Conservation (phyloP, 441 rosid species). For the Populus hybrid region DNA sequence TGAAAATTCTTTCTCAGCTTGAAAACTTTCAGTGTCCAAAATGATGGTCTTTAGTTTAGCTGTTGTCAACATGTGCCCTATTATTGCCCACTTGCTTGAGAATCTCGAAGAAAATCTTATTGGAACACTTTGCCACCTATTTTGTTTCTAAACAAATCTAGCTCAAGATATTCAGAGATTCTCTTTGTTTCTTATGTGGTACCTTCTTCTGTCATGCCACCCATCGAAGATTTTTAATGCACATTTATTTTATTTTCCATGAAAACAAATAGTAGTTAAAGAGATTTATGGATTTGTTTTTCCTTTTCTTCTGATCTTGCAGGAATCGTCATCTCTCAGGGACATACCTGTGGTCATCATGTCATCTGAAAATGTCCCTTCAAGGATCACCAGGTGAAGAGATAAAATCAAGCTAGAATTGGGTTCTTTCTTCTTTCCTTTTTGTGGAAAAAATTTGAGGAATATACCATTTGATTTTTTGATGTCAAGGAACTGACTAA, state of each 20-base stretch:
- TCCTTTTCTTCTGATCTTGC: slow-evolving; percentile 8
- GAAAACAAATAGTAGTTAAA: background rate
- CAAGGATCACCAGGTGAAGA: slow-evolving; percentile 54
- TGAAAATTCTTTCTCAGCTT: background rate
- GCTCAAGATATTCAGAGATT: slow-evolving; percentile 24
- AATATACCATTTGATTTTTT: background rate
- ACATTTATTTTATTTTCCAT: background rate
- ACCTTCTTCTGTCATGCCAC: background rate
- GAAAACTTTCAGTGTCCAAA: background rate
- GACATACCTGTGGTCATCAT: slow-evolving; percentile 71
- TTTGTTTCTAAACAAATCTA: slow-evolving; percentile 12
- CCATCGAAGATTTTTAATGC: background rate
- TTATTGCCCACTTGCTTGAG: slow-evolving; percentile 26
- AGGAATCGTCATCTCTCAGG: slow-evolving; percentile 53
- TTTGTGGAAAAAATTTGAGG: background rate
- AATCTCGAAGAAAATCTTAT: slow-evolving; percentile 31
- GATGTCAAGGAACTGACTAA: background rate
- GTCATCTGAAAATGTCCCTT: slow-evolving; percentile 74
- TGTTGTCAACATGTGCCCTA: slow-evolving; percentile 5
- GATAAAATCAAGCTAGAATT: background rate
- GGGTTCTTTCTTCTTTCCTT: background rate
- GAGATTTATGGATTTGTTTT: background rate
- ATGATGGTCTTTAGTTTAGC: background rate
- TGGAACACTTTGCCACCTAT: slow-evolving; percentile 32
- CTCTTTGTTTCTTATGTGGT: slow-evolving; percentile 8